Conservation (phyloP, 305 asterid genomes). For the Solanum aculeatissimum region DNA sequence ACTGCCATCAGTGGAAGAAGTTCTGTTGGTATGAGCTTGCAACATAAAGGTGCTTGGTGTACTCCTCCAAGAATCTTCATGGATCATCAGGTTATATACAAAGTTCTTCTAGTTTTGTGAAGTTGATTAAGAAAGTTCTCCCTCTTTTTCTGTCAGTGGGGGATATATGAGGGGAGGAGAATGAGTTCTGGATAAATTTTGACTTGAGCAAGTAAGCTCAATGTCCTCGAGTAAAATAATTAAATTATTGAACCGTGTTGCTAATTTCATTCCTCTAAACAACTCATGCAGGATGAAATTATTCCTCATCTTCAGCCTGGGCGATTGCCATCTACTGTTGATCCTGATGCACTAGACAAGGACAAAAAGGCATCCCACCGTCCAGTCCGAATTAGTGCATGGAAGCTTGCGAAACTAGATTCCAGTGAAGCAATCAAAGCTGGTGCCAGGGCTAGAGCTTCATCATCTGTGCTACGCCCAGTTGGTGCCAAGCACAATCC, state of each 20-base stretch:
- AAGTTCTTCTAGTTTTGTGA: neutral
- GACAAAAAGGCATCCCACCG: constrained; percentile 61
- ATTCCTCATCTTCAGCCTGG: constrained; percentile 90
- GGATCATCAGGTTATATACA: constrained; percentile 79
- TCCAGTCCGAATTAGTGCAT: constrained; percentile 78
- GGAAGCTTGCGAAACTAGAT: constrained; percentile 94
- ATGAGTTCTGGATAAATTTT: neutral
- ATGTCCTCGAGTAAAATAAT: neutral
- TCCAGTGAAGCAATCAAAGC: constrained; percentile 85
- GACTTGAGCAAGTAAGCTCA: neutral
- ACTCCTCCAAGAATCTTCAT: constrained; percentile 94
- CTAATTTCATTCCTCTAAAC: neutral
- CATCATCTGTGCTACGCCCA: constrained; percentile 86
- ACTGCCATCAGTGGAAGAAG: constrained; percentile 92
- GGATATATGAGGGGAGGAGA: neutral
- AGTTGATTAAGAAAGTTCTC: neutral
- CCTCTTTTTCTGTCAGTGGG: neutral
- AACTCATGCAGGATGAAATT: constrained; percentile 57
- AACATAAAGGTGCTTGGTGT: constrained; percentile 94
- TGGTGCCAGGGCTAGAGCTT: constrained; percentile 91
- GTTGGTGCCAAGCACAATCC: constrained; percentile 41
- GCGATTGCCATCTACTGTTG: constrained; percentile 79
- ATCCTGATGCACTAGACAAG: constrained; percentile 67
- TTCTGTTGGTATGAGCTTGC: constrained; percentile 88
- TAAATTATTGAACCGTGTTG: neutral